These are phyloP conservation scores for Aspergillus olivimuriae DNA, from an alignment of 495 filamentous ascomycete genomes.

Conservation along the genomic window DNA sequence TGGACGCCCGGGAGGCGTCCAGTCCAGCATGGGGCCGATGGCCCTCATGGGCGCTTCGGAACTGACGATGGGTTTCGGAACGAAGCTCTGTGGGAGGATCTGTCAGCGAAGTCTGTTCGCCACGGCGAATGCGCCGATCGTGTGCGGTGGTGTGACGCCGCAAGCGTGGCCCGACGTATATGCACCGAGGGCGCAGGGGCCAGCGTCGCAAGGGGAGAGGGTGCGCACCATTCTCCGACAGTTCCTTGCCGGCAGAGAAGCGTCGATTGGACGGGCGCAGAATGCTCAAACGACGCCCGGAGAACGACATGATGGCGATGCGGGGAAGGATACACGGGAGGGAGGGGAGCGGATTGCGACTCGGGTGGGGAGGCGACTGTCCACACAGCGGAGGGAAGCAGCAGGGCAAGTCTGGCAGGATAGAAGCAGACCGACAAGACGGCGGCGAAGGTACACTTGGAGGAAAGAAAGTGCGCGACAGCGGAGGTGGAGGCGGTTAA, in stretches of 20 bases:
- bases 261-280: conserved; percentile 36
- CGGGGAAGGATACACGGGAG: too few species aligned
- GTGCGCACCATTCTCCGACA: conserved; percentile 42
- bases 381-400: too few species aligned
- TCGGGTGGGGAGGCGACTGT: too few species aligned
- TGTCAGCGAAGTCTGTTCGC: too few species aligned
- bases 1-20: conserved; percentile 74
- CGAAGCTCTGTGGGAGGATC: conserved; percentile 47
- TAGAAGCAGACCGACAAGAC: too few species aligned
- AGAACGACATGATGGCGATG: conserved; percentile 43
- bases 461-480: conserved; percentile 1
- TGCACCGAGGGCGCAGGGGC: too few species aligned
- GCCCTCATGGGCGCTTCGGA: conserved; percentile 79
- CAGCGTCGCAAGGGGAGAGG: too few species aligned
- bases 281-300: conserved; percentile 42
- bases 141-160: too few species aligned
- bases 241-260: conserved; percentile 32
- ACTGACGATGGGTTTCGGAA: conserved; percentile 79
- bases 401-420: too few species aligned
- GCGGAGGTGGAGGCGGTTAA: background rate
- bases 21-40: conserved; percentile 86
- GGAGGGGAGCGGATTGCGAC: too few species aligned
- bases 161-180: too few species aligned
- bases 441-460: background rate
- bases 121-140: too few species aligned